Evolutionary conservation across 2,329 filamentous ascomycete species (phyloP), one percentile per base, ranked within the genome.

Genomic region (Aureobasidium zeae): DNA sequence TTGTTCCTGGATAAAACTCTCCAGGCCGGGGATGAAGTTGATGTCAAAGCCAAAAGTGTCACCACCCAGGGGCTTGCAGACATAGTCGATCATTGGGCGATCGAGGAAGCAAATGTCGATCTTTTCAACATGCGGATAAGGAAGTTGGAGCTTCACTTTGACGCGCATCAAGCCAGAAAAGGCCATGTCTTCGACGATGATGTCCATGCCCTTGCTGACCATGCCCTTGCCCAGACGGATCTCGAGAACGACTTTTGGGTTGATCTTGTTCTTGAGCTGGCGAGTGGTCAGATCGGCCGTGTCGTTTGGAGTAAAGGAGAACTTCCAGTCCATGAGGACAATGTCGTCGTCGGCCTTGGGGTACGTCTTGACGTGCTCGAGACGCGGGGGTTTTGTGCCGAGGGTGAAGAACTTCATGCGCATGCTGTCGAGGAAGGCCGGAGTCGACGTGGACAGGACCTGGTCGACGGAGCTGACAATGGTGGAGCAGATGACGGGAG

Each of bases 291-390:
- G 78, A 63, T 98, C 91, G 52, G 84, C 80, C 2, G 77, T 84
- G 63, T 98, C 93, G 53, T 91, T 96, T 24, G 91, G 91, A 0
- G 86, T 96, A 68, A 98, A 98, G 72, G 89, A 96, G 65, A 98
- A 98, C 58, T 94, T 94, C 91, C 91, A 98, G 62, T 98, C 91
- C 91, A 98, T 98, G 57, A 96, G 77, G 30, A 98, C 86, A 47
- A 88, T 81, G 58, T 98, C 91, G 51, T 95, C 88, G 54, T 95
- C 86, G 1, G 85, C 86, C 63, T 91, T 94, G 46, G 89, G 89
- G 55, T 98, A 95, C 0, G 91, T 94, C 71, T 94, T 96, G 63
- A 98, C 91, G 58, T 96, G 88, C 65, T 98, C 91, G 71, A 98
- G 77, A 21, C 91, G 80, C 5, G 93, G 93, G 20, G 91, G 89